These are phyloP conservation scores for Dioscorea dumetorum DNA, from an alignment of 106 monocot genomes.

Conservation along the genomic window DNA sequence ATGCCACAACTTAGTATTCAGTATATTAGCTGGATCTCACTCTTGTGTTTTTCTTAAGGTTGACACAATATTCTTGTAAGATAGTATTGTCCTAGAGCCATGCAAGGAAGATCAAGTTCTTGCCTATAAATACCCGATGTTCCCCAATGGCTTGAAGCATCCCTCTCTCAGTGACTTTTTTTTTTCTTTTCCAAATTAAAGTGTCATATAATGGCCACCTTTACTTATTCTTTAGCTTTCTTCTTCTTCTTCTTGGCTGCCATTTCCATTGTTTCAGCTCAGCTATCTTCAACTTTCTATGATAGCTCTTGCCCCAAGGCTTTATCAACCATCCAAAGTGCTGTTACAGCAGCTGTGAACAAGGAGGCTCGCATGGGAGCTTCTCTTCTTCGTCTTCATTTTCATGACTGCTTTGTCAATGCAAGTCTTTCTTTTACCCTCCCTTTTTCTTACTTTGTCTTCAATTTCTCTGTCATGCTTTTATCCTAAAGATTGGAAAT, in stretches of 20 bases:
- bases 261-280: constrained; percentile 23
- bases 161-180: background rate
- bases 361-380: constrained; percentile 51
- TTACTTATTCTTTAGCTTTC: background rate
- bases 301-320: constrained; percentile 40
- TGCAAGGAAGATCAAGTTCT: no score
- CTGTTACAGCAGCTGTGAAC: constrained; percentile 27
- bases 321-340: constrained; percentile 31
- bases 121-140: no score
- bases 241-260: constrained; percentile 8
- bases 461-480: no score
- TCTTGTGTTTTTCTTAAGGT: no score
- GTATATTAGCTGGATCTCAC: no score
- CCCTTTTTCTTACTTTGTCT: no score
- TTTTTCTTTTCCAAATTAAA: background rate
- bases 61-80: no score
- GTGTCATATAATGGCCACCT: no score
- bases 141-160: constrained; percentile 9
- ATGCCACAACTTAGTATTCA: no score
- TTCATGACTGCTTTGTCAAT: constrained; percentile 71
- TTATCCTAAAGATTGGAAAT: no score
- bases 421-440: constrained; percentile 9
- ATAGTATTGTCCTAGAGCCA: no score
- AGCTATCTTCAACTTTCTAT: constrained; percentile 51
- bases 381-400: constrained; percentile 55